phyloP scores from a whole-genome alignment of 2,329 filamentous ascomycete genomes.

The Thielaviopsis cerberus region DNA sequence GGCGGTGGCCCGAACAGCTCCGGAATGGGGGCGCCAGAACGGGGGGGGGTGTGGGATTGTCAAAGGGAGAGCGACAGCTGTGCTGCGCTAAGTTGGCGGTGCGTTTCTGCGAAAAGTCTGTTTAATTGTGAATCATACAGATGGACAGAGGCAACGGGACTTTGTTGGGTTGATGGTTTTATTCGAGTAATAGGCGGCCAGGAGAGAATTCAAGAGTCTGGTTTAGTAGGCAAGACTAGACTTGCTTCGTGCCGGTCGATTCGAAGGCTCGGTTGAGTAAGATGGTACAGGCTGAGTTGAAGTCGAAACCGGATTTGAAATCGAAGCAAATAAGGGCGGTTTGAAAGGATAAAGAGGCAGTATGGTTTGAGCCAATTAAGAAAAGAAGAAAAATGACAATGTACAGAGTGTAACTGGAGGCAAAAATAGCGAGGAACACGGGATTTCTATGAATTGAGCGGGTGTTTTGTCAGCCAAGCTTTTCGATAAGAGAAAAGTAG shows the following conservation, averaged over 20 bases:
- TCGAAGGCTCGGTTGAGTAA: not conserved
- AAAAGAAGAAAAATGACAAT: not conserved
- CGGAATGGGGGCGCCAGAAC: constrained; percentile 11
- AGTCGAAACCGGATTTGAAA: not conserved
- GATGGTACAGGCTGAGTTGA: not conserved
- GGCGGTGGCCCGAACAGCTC: constrained; percentile 12
- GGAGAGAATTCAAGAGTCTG: not conserved
- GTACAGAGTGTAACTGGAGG: not conserved
- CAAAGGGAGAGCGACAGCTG: constrained; percentile 8
- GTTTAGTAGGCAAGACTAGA: not conserved
- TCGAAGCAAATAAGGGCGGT: not conserved
- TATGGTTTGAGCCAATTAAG: not conserved
- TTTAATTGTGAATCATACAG: not conserved
- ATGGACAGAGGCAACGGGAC: not conserved
- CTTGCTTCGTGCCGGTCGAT: not conserved
- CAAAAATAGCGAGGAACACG: not conserved
- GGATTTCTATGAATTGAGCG: not conserved
- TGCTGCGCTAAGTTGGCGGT: not conserved
- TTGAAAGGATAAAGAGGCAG: not conserved
- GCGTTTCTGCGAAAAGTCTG: not conserved
- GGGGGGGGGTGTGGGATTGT: constrained; percentile 12
- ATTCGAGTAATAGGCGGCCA: not conserved
- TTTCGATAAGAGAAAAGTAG: not conserved
- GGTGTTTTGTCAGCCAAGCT: not conserved
- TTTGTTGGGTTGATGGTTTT: not conserved